A percentile compares a stretch with the other conserved stretches of the same genome.
phyloP scores from a whole-genome alignment of 306 rosid species.

The Datisca glomerata region DNA sequence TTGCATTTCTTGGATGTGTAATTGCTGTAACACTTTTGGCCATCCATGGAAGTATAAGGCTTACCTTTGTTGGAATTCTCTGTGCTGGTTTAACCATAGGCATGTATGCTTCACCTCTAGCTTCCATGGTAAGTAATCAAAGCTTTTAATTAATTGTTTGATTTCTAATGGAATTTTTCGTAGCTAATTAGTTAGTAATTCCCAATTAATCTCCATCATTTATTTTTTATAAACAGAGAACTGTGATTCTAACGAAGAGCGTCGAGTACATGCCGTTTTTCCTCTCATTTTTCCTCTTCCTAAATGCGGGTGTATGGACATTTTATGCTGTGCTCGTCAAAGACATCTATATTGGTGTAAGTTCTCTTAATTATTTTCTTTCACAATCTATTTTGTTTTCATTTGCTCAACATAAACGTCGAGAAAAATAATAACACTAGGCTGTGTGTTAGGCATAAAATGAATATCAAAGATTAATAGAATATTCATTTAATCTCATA shows the following conservation, averaged over 20 bases:
- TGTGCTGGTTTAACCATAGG: constrained; percentile 25
- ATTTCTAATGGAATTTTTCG: not conserved
- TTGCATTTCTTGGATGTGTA: constrained; percentile 30
- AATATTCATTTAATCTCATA: not conserved
- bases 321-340: constrained; percentile 24
- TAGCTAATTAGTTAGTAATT: not conserved
- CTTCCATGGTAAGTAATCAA: constrained; percentile 23
- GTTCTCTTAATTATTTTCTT: not conserved
- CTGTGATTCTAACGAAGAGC: constrained; percentile 25
- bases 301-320: constrained; percentile 37
- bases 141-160: not conserved
- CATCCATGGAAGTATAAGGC: constrained; percentile 21
- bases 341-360: constrained; percentile 34
- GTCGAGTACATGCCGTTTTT: constrained; percentile 40
- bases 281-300: constrained; percentile 27
- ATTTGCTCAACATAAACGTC: not conserved
- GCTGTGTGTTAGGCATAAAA: not conserved
- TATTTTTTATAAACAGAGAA: constrained; percentile 11
- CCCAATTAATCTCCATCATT: not conserved
- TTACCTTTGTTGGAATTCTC: constrained; percentile 27
- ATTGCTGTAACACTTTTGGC: constrained; percentile 27
- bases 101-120: constrained; percentile 42
- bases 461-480: not conserved
- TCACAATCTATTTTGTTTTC: not conserved
- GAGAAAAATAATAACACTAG: not conserved